Percentiles rank a stretch among this genome's conserved stretches.
Conservation (phyloP, 805 yeast genomes). For the Nakazawaea ishiwadae region DNA sequence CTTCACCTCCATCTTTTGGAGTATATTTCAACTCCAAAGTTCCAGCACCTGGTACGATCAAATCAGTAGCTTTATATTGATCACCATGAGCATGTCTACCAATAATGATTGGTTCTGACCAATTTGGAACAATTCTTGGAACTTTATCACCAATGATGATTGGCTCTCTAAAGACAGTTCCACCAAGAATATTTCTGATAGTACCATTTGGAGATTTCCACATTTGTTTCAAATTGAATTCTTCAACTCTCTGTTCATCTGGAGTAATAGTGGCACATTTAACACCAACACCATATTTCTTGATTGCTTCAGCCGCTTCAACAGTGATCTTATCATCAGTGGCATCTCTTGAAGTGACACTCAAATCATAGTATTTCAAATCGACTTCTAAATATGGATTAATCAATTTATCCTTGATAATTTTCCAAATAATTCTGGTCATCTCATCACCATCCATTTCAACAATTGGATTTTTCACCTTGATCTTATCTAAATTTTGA, state of each 20-base stretch:
- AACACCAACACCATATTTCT: slow-evolving; percentile 72
- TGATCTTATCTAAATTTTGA: slow-evolving; percentile 44
- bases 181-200: slow-evolving; percentile 73
- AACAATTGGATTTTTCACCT: slow-evolving; percentile 69
- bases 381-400: slow-evolving; percentile 69
- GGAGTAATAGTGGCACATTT: slow-evolving; percentile 87
- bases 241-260: slow-evolving; percentile 74
- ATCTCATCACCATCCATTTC: slow-evolving; percentile 84
- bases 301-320: slow-evolving; percentile 75
- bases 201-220: slow-evolving; percentile 88
- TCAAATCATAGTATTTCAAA: slow-evolving; percentile 71
- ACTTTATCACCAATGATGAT: slow-evolving; percentile 68
- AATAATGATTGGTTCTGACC: slow-evolving; percentile 80
- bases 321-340: slow-evolving; percentile 72
- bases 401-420: slow-evolving; percentile 64
- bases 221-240: slow-evolving; percentile 70
- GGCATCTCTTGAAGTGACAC: slow-evolving; percentile 61
- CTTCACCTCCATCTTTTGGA: slow-evolving; percentile 53
- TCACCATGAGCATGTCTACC: slow-evolving; percentile 88
- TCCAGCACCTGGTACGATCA: slow-evolving; percentile 64
- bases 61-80: slow-evolving; percentile 78
- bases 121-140: slow-evolving; percentile 72
- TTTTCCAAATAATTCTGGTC: slow-evolving; percentile 81
- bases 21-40: slow-evolving; percentile 60
- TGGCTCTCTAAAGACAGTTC: slow-evolving; percentile 83